Percentiles rank a stretch among this genome's conserved stretches.
These are phyloP conservation scores for Colletotrichum somersetense DNA, from an alignment of 2,329 filamentous ascomycete genomes.

Conservation along the genomic window DNA sequence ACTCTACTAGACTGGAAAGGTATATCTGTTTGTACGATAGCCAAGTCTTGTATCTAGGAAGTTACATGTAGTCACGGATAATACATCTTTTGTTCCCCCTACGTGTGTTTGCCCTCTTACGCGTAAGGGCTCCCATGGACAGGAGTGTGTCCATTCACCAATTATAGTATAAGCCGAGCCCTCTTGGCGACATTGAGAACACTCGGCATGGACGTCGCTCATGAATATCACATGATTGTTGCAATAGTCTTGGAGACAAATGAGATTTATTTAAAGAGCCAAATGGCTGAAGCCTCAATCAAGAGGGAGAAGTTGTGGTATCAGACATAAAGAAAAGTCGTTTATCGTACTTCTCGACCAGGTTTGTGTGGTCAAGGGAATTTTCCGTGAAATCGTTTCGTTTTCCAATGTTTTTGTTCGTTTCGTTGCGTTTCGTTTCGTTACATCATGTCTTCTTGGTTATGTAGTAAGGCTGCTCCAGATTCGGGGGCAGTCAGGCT, in stretches of 20 bases:
- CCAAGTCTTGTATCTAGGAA: no score
- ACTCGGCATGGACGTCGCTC: not conserved
- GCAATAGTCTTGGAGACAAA: slow-evolving; percentile 21
- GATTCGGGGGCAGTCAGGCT: not conserved
- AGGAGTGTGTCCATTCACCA: no score
- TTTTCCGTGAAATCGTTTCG: slow-evolving; percentile 24
- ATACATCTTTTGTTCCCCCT: no score
- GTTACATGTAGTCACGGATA: no score
- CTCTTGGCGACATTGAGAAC: no score
- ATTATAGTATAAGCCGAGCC: no score
- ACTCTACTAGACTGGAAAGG: no score
- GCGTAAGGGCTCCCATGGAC: no score
- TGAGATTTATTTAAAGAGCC: slow-evolving; percentile 38
- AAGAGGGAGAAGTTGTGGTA: slow-evolving; percentile 35
- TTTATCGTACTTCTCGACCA: slow-evolving; percentile 38
- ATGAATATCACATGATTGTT: not conserved
- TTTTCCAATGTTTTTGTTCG: slow-evolving; percentile 23
- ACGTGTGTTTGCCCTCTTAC: no score
- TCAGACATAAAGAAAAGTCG: slow-evolving; percentile 35
- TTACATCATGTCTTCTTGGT: slow-evolving; percentile 21
- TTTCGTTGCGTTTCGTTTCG: slow-evolving; percentile 15
- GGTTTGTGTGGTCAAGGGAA: slow-evolving; percentile 2
- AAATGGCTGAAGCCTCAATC: slow-evolving; percentile 29
- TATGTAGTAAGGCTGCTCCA: not conserved
- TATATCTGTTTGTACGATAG: no score